Percentiles rank a stretch among this genome's conserved stretches.
These are phyloP conservation scores for Priceomyces castillae DNA, from an alignment of 805 yeast species.

Conservation along the genomic window DNA sequence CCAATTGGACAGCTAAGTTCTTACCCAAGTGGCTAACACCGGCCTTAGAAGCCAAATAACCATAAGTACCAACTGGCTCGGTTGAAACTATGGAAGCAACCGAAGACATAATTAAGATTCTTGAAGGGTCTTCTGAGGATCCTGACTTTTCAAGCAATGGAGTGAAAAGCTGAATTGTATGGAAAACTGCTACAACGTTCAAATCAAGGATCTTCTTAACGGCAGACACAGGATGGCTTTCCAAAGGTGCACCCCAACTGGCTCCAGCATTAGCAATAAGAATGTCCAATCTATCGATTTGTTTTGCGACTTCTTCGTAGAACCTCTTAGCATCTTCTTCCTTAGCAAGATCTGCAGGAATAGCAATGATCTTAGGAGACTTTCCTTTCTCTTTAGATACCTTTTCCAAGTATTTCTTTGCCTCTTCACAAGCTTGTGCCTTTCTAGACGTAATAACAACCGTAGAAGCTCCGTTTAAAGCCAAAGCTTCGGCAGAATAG, in stretches of 20 bases:
- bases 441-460: slow-evolving; percentile 67
- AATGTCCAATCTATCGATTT: slow-evolving; percentile 52
- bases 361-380: slow-evolving; percentile 31
- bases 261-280: slow-evolving; percentile 79
- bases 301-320: slow-evolving; percentile 35
- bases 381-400: slow-evolving; percentile 35
- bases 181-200: slow-evolving; percentile 67
- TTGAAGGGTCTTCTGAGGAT: slow-evolving; percentile 53
- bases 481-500: slow-evolving; percentile 61
- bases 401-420: slow-evolving; percentile 42
- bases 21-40: slow-evolving; percentile 69
- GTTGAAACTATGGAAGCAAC: slow-evolving; percentile 51
- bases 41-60: slow-evolving; percentile 72
- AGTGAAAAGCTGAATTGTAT: slow-evolving; percentile 59
- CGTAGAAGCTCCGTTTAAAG: slow-evolving; percentile 58
- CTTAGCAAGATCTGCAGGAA: slow-evolving; percentile 57
- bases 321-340: slow-evolving; percentile 48
- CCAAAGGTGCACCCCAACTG: slow-evolving; percentile 69
- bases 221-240: slow-evolving; percentile 58
- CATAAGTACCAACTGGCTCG: slow-evolving; percentile 55
- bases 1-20: slow-evolving; percentile 61
- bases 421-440: slow-evolving; percentile 56
- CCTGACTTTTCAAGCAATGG: slow-evolving; percentile 57
- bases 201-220: slow-evolving; percentile 60
- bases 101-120: slow-evolving; percentile 66